phyloP scores from a whole-genome alignment of 352 stramenopile species.

The Pythium brassicae region DNA sequence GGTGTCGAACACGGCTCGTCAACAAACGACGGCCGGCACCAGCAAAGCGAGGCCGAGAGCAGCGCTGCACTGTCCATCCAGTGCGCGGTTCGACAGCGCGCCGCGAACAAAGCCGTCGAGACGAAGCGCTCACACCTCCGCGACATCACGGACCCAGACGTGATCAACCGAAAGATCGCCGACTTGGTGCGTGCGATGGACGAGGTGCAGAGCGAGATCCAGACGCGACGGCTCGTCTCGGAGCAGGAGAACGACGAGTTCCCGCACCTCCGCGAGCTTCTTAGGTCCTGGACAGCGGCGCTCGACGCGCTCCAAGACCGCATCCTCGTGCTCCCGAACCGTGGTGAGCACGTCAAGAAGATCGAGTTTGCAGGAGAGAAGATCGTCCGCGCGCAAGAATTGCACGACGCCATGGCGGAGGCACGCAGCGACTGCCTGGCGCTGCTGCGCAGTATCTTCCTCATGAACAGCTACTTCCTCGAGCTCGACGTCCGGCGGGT shows the following conservation, averaged over 20 bases:
- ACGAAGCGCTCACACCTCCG: slow-evolving; percentile 23
- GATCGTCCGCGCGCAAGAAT: slow-evolving; percentile 21
- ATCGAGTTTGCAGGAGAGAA: slow-evolving; percentile 25
- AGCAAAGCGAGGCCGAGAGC: background rate
- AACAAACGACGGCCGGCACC: background rate
- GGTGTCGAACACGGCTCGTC: background rate
- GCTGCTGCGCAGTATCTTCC: slow-evolving; percentile 33
- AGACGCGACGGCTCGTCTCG: slow-evolving; percentile 20
- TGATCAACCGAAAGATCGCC: slow-evolving; percentile 32
- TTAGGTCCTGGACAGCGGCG: slow-evolving; percentile 22
- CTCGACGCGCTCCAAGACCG: slow-evolving; percentile 28
- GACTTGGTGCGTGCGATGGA: slow-evolving; percentile 34
- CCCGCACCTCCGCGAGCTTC: slow-evolving; percentile 28
- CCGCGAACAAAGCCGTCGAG: slow-evolving; percentile 25
- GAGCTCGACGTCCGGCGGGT: slow-evolving; percentile 48
- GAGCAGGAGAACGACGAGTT: slow-evolving; percentile 25
- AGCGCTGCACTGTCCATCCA: slow-evolving; percentile 38
- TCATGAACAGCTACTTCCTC: slow-evolving; percentile 60
- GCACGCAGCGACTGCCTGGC: slow-evolving; percentile 39
- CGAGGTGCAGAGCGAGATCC: slow-evolving; percentile 42
- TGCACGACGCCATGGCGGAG: slow-evolving; percentile 38
- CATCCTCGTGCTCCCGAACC: slow-evolving; percentile 28
- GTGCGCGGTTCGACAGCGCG: slow-evolving; percentile 38
- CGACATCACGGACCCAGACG: slow-evolving; percentile 21
- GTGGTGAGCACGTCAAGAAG: slow-evolving; percentile 23